These are phyloP conservation scores for Botrytis aclada DNA, from an alignment of 2,329 filamentous ascomycete species.

Conservation along the genomic window DNA sequence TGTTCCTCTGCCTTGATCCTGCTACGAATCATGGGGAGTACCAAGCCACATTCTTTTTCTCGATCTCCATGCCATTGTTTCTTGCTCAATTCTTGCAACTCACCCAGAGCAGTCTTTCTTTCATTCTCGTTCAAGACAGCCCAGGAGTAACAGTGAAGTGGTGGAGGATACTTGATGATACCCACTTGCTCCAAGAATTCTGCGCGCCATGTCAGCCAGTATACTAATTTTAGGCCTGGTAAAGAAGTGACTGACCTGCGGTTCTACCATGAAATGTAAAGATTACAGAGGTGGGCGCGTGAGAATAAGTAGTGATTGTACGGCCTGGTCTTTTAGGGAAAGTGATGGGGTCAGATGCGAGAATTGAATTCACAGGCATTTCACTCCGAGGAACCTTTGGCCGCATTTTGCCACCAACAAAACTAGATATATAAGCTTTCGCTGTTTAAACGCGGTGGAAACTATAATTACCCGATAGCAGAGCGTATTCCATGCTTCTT, in stretches of 20 bases:
- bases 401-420: too few relatives aligned
- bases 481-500: too few relatives aligned
- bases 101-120: neutral
- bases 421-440: too few relatives aligned
- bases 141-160: slow-evolving; percentile 13
- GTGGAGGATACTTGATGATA: slow-evolving; percentile 6
- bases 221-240: too few relatives aligned
- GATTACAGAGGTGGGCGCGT: accelerated
- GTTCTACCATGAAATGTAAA: slow-evolving; percentile 15
- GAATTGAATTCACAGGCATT: too few relatives aligned
- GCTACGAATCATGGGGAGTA: neutral
- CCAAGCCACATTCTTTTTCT: accelerated
- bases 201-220: neutral
- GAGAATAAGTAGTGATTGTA: accelerated
- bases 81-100: slow-evolving; percentile 16
- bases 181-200: slow-evolving; percentile 3
- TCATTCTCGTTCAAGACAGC: neutral
- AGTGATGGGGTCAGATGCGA: too few relatives aligned
- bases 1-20: neutral
- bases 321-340: neutral
- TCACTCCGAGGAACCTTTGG: too few relatives aligned
- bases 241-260: slow-evolving; percentile 14
- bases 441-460: too few relatives aligned
- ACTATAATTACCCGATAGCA: too few relatives aligned
- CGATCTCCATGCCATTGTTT: neutral